Percentiles rank a stretch among this genome's conserved stretches.
phyloP scores from a whole-genome alignment of 768 basidiomycete genomes.

The Lactarius quietus region DNA sequence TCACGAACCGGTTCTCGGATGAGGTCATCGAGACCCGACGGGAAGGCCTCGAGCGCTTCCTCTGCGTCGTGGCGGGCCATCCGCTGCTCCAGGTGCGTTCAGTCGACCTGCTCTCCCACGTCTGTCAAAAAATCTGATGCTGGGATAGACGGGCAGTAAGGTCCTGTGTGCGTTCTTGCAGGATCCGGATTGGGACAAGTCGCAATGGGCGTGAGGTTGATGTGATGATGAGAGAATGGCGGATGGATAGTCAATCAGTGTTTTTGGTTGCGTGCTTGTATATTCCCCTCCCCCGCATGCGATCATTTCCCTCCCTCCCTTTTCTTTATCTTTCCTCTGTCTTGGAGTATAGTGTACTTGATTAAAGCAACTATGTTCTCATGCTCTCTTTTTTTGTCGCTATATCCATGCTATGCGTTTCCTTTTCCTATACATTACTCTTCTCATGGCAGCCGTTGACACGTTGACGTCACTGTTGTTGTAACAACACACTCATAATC shows the following conservation, averaged over 20 bases:
- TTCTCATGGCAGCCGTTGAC: too few species aligned
- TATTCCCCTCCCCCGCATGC: constrained; percentile 3
- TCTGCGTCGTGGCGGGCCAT: constrained; percentile 96
- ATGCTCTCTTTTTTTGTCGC: not conserved
- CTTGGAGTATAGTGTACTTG: constrained; percentile 7
- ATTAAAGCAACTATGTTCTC: not conserved
- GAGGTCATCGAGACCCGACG: constrained; percentile 92
- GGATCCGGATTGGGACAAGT: constrained; percentile 88
- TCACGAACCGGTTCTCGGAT: constrained; percentile 96
- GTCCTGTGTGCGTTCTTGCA: constrained; percentile 95
- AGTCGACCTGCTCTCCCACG: too few species aligned
- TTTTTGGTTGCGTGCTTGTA: constrained; percentile 10
- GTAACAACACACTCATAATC: too few species aligned
- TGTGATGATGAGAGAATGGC: not conserved
- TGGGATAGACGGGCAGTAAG: constrained; percentile 82
- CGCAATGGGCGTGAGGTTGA: constrained; percentile 61
- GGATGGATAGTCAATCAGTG: not conserved
- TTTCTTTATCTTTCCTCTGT: constrained; percentile 4
- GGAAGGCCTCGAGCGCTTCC: constrained; percentile 91
- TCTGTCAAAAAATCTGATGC: too few species aligned
- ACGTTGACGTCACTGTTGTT: too few species aligned
- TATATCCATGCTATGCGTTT: not conserved
- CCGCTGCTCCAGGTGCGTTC: constrained; percentile 83
- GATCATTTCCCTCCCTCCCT: not conserved
- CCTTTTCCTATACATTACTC: not conserved